Evolutionary conservation across 1,284 basidiomycete species (phyloP).

Genomic region (Bjerkandera adusta): DNA sequence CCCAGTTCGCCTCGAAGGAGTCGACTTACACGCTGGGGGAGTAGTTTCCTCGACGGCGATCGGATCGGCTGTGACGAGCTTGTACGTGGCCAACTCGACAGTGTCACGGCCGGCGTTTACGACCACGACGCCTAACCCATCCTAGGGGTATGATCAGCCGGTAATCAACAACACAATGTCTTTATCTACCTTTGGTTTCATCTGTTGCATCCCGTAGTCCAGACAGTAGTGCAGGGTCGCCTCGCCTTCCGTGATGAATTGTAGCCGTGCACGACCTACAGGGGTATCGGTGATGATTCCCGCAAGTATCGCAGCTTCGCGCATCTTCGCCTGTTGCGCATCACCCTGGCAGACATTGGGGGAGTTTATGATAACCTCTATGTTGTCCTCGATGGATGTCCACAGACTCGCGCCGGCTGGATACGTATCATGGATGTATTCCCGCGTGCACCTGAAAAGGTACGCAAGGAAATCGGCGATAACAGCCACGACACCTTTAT

Average conservation of each 20-base stretch:
- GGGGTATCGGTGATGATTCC: constrained; percentile 29
- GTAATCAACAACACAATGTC: neutral
- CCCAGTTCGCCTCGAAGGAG: neutral
- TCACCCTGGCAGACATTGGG: constrained; percentile 48
- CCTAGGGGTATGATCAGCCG: too few species aligned
- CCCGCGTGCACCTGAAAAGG: constrained; percentile 40
- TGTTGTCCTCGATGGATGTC: constrained; percentile 30
- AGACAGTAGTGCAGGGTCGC: constrained; percentile 49
- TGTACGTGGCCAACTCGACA: constrained; percentile 52
- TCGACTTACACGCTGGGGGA: constrained; percentile 40
- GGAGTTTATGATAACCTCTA: constrained; percentile 38
- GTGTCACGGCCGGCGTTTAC: constrained; percentile 63
- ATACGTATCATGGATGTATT: constrained; percentile 49
- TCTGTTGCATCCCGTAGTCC: constrained; percentile 34
- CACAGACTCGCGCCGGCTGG: constrained; percentile 39
- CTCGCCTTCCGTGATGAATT: constrained; percentile 51
- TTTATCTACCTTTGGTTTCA: constrained; percentile 25
- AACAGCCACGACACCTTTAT: constrained; percentile 44
- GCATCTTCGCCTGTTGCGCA: constrained; percentile 38
- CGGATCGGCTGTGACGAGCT: constrained; percentile 22
- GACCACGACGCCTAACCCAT: constrained; percentile 44
- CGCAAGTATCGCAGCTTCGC: constrained; percentile 33
- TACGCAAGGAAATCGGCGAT: constrained; percentile 54
- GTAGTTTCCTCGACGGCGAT: constrained; percentile 37
- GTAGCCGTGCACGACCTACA: constrained; percentile 34